phyloP scores from a whole-genome alignment of 2,329 filamentous ascomycete genomes.

The Setomelanomma holmii region DNA sequence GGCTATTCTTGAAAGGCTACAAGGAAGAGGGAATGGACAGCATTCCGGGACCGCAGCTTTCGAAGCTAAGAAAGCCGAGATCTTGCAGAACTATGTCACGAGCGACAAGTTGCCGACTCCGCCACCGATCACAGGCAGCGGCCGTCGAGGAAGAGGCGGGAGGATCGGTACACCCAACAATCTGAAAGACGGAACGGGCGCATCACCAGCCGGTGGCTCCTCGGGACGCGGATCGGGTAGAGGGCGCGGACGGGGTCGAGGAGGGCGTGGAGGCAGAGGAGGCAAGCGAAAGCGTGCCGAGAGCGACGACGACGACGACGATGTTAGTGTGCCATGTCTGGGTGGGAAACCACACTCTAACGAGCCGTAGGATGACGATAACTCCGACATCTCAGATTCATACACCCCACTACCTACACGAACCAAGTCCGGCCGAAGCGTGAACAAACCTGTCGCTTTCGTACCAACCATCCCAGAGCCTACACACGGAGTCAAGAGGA shows the following conservation, averaged over 20 bases:
- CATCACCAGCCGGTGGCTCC: slow-evolving; percentile 26
- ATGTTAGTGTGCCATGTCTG: slow-evolving; percentile 35
- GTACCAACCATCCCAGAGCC: slow-evolving; percentile 63
- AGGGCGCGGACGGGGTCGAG: slow-evolving; percentile 45
- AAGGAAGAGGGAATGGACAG: slow-evolving; percentile 42
- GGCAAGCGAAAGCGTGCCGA: slow-evolving; percentile 50
- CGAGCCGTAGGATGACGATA: slow-evolving; percentile 35
- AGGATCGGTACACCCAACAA: slow-evolving; percentile 41
- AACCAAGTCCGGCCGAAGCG: slow-evolving; percentile 77
- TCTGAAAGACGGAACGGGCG: slow-evolving; percentile 39
- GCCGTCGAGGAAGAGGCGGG: slow-evolving; percentile 43
- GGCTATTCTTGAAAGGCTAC: slow-evolving; percentile 50
- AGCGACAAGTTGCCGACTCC: slow-evolving; percentile 52
- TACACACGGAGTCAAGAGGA: slow-evolving; percentile 59
- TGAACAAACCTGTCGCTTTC: slow-evolving; percentile 70
- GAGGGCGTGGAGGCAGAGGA: slow-evolving; percentile 44
- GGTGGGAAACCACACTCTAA: slow-evolving; percentile 18
- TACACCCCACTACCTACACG: slow-evolving; percentile 67
- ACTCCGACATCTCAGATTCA: slow-evolving; percentile 51
- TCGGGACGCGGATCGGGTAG: slow-evolving; percentile 46
- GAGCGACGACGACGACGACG: slow-evolving; percentile 43
- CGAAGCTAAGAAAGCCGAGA: slow-evolving; percentile 55
- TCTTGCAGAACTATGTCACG: slow-evolving; percentile 55
- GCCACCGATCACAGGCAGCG: slow-evolving; percentile 37
- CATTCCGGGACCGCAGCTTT: slow-evolving; percentile 50